phyloP scores from a whole-genome alignment of 108 stramenopile genomes.

The Aurantiochytrium sp. region DNA sequence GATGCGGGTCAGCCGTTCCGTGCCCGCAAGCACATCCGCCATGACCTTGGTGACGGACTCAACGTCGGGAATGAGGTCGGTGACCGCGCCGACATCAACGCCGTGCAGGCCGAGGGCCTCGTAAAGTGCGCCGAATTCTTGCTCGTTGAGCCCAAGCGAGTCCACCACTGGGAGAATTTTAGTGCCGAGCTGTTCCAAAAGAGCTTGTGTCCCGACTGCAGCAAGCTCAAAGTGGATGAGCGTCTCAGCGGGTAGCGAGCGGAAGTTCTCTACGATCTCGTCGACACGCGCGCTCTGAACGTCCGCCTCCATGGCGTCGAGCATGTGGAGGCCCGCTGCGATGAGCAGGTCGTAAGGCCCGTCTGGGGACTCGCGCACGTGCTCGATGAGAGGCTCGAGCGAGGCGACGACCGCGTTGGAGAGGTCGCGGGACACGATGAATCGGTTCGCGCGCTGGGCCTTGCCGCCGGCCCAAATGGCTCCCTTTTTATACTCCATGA shows the following conservation, averaged over 20 bases:
- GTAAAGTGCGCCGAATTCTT: background rate
- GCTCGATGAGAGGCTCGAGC: background rate
- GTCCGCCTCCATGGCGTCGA: conserved; percentile 18
- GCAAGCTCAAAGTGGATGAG: background rate
- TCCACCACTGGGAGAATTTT: background rate
- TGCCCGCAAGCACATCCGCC: background rate
- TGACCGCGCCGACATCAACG: background rate
- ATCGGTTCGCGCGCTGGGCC: background rate
- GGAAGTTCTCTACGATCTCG: background rate
- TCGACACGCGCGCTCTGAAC: background rate
- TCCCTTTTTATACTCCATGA: conserved; percentile 17
- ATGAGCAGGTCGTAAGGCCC: background rate
- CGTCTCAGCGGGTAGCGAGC: background rate
- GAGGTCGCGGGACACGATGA: background rate
- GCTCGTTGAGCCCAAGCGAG: conserved; percentile 17
- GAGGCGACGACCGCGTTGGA: background rate
- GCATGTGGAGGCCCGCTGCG: conserved; percentile 10
- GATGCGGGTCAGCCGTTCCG: background rate
- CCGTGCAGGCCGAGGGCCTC: background rate
- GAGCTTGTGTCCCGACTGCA: background rate
- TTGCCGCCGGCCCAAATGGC: background rate
- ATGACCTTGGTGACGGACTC: background rate
- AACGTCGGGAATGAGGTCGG: background rate
- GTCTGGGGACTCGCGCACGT: background rate
- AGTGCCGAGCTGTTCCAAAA: background rate